Evolutionary conservation across 2,329 filamentous ascomycete genomes (phyloP), one percentile per base, ranked within the genome.

Genomic region (Colletotrichum shisoi): DNA sequence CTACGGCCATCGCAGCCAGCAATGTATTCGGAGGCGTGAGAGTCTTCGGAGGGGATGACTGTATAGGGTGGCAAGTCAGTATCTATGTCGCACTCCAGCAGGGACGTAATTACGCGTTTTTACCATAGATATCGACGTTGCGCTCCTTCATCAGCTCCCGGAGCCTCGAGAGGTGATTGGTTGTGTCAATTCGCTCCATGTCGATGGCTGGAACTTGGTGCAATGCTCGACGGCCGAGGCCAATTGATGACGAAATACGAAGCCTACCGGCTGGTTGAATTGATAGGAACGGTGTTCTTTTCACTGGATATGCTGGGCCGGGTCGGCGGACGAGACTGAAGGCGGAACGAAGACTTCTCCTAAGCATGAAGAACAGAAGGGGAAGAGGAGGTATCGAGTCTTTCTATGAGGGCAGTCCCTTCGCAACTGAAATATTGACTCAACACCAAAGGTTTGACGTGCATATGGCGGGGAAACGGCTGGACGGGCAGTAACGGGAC

Each of bases 21-120:
- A 78, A 97, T 97, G 79, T 99, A 99, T 81, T 99, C 95, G 72
- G 94, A 98, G 72, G 94, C 92, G 78, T 99, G 95, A 76, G 92
- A 94, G 78, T 99, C 95, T 85, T 98, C 95, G 40, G 94, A 97
- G 0, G 95, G 95, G 7, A 98, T 87, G 75, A 99, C 94, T 98
- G 76, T 62, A 76, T 61, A 40, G 45, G 56, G 60, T 24, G 52
- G 62, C 72, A 72, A 69, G 72, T 82, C 72, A 84, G 80, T 73
- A 70, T 71, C 70, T 42, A 71, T 64, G 71, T 68, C 57, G 49
- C 45, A 62, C 67, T 68, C 31, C 6, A 19, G 45, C 45, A 19
- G 13, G 19, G 46, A 24, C 17, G n/a, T 44, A 11, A 17, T 15
- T n/a, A 40, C 44, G 34, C 52, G 45, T 21, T 17, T 44, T 45